phyloP scores from a whole-genome alignment of 768 basidiomycete species.

The Amanita molliuscula region DNA sequence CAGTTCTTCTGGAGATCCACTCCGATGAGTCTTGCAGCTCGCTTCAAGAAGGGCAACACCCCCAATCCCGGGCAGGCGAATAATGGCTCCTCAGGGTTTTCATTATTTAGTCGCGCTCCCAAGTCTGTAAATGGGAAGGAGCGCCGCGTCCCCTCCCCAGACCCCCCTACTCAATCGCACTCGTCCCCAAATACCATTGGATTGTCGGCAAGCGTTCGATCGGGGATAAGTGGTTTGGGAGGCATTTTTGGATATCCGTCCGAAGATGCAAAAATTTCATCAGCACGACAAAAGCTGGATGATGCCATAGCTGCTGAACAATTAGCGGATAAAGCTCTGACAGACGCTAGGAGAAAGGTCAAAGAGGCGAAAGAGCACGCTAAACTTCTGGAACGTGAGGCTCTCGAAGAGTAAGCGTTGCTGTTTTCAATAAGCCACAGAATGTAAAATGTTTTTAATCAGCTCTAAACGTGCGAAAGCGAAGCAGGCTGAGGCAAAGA shows the following conservation, averaged over 20 bases:
- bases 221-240: conserved; percentile 5
- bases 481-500: conserved; percentile 41
- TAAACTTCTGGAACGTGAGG: conserved; percentile 38
- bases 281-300: conserved; percentile 38
- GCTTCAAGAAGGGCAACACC: conserved; percentile 4
- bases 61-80: conserved; percentile 8
- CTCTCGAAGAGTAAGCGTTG: conserved; percentile 38
- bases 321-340: conserved; percentile 40
- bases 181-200: conserved; percentile 4
- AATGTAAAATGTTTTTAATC: conserved; percentile 8
- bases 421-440: background rate
- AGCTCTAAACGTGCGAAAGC: conserved; percentile 40
- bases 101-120: conserved; percentile 16
- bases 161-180: background rate
- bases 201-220: conserved; percentile 8
- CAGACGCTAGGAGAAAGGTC: conserved; percentile 33
- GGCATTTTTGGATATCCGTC: background rate
- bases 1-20: background rate
- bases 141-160: background rate
- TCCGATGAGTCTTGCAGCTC: conserved; percentile 6
- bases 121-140: conserved; percentile 1
- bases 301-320: conserved; percentile 41
- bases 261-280: conserved; percentile 33
- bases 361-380: conserved; percentile 38
- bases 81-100: background rate